Evolutionary conservation across 2,329 filamentous ascomycete species (phyloP).

Genomic region (Cercospora janseana): DNA sequence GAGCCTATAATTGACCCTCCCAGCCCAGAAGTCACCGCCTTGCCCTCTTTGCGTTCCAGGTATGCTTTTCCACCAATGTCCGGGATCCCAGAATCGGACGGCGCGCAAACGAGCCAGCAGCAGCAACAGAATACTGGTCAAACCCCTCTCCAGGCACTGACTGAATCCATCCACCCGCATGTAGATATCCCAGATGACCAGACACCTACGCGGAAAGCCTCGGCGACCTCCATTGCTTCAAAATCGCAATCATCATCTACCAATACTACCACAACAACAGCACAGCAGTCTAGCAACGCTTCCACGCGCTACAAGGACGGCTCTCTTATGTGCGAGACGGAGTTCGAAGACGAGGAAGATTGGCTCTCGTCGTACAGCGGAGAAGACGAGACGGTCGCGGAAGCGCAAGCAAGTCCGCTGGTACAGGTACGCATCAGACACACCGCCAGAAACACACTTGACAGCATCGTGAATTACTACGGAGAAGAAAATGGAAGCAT

Average conservation of each 20-base stretch:
- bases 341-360: slow-evolving; percentile 29
- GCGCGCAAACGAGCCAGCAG: slow-evolving; percentile 2
- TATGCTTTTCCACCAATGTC: slow-evolving; percentile 19
- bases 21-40: slow-evolving; percentile 15
- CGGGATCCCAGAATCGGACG: slow-evolving; percentile 22
- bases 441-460: slow-evolving; percentile 26
- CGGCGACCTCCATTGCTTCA: slow-evolving; percentile 4
- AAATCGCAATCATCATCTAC: slow-evolving; percentile 18
- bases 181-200: slow-evolving; percentile 19
- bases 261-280: slow-evolving; percentile 13
- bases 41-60: slow-evolving; percentile 21
- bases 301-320: slow-evolving; percentile 20
- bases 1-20: slow-evolving; percentile 13
- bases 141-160: slow-evolving; percentile 9
- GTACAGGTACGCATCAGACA: slow-evolving; percentile 33
- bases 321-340: slow-evolving; percentile 29
- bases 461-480: slow-evolving; percentile 33
- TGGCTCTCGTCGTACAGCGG: slow-evolving; percentile 32
- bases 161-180: slow-evolving; percentile 17
- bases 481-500: slow-evolving; percentile 19
- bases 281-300: slow-evolving; percentile 18
- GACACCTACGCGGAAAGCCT: slow-evolving; percentile 6
- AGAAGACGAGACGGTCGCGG: slow-evolving; percentile 25
- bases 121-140: not conserved
- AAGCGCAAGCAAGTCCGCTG: slow-evolving; percentile 28